Evolutionary conservation across 148 eudicot genomes (phyloP).

Genomic region (Rhododendron ferrugineum): DNA sequence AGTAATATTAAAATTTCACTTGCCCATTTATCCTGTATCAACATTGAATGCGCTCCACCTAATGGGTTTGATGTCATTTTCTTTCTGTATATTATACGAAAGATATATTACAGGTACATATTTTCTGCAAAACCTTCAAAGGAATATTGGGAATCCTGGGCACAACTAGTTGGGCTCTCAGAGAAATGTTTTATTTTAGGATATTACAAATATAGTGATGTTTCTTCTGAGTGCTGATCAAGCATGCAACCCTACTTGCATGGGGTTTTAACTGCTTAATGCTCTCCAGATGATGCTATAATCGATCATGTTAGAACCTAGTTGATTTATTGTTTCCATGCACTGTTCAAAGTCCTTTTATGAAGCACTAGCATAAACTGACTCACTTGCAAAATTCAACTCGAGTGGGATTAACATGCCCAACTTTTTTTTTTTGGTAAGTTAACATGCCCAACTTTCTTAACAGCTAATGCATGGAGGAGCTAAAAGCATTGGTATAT

Average conservation of each 20-base stretch:
- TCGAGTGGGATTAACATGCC: not conserved
- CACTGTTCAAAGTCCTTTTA: not conserved
- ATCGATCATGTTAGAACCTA: not conserved
- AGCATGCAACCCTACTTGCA: not conserved
- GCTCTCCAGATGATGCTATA: not conserved
- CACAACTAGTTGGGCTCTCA: not conserved
- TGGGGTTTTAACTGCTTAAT: constrained; percentile 1
- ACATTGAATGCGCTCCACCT: not conserved
- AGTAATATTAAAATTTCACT: not conserved
- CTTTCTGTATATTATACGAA: not conserved
- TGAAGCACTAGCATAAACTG: not conserved
- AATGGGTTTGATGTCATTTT: not conserved
- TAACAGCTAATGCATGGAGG: not conserved
- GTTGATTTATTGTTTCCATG: not conserved
- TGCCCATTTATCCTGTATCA: not conserved
- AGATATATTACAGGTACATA: not conserved
- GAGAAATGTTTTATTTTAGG: not conserved
- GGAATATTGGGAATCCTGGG: not conserved
- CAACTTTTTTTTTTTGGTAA: not conserved
- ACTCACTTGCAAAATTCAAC: not conserved
- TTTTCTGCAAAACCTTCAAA: not conserved
- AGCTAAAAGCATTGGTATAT: not conserved
- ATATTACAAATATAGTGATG: not conserved
- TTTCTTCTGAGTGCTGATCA: not conserved
- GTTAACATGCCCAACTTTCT: not conserved